Percentiles rank a stretch among this genome's conserved stretches.
Conservation (phyloP, 345 rosid species). For the Lenwebbia sp. region DNA sequence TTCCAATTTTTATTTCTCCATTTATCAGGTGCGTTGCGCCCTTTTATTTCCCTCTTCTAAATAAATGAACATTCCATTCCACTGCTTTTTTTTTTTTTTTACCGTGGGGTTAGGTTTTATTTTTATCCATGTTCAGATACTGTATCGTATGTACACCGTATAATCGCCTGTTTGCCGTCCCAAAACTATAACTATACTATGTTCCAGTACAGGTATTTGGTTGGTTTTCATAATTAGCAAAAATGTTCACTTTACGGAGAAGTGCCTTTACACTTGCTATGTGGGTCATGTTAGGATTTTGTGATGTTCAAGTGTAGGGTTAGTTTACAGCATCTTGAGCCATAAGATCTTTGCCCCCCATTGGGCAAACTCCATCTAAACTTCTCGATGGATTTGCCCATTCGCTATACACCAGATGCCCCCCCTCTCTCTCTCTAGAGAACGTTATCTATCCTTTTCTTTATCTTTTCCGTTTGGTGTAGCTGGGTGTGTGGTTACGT, state of each 20-base stretch:
- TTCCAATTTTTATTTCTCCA: not conserved
- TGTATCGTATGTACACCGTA: no score
- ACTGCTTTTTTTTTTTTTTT: no score
- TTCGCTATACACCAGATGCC: not conserved
- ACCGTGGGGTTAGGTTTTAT: no score
- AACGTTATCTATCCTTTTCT: not conserved
- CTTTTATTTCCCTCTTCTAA: not conserved
- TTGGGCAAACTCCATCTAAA: not conserved
- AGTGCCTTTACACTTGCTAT: not conserved
- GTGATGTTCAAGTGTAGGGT: not conserved
- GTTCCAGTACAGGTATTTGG: not conserved
- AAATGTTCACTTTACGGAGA: not conserved
- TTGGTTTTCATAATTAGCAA: not conserved
- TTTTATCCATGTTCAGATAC: no score
- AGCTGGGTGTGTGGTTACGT: not conserved
- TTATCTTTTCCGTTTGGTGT: not conserved
- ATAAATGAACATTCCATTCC: no score
- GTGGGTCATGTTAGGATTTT: not conserved
- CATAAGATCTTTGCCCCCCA: not conserved
- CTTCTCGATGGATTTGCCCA: not conserved
- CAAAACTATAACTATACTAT: no score
- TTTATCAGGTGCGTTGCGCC: not conserved
- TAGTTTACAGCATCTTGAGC: not conserved
- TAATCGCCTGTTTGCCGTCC: no score
- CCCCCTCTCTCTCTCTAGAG: not conserved